Evolutionary conservation across 2,329 filamentous ascomycete genomes (phyloP).

Genomic region (Aspergillus clavatus): DNA sequence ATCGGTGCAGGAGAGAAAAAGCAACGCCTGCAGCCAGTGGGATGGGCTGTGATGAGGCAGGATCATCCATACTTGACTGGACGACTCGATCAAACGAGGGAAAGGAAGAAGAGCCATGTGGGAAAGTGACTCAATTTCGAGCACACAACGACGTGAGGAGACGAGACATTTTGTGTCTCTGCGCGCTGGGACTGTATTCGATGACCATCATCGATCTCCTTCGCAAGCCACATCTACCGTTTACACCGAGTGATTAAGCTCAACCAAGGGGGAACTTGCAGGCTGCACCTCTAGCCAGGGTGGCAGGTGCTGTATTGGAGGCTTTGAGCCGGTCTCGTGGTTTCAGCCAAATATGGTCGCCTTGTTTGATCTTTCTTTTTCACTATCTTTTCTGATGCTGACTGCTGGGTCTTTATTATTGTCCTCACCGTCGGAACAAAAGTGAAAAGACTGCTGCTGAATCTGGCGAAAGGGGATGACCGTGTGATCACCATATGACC

Average conservation of each 20-base stretch:
- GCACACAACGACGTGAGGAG: background rate
- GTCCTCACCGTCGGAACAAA: background rate
- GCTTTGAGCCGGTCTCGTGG: background rate
- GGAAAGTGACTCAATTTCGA: constrained; percentile 1
- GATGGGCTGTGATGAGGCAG: background rate
- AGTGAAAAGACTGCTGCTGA: background rate
- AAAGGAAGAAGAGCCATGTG: background rate
- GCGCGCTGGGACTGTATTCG: background rate
- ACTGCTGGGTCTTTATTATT: background rate
- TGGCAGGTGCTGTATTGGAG: background rate
- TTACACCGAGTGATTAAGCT: background rate
- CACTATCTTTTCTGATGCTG: background rate
- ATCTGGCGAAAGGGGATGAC: background rate
- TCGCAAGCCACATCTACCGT: no score
- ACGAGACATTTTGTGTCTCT: constrained; percentile 1
- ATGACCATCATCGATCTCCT: no score
- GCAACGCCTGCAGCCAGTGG: background rate
- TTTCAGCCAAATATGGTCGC: background rate
- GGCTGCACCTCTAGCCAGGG: background rate
- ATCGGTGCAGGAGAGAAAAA: background rate
- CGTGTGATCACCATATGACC: background rate
- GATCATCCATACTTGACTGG: background rate
- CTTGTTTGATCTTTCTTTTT: background rate
- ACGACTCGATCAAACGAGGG: background rate
- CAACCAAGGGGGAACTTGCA: background rate